Conservation (phyloP, 768 basidiomycete genomes). For the Lanmaoa pseudosensibilis region DNA sequence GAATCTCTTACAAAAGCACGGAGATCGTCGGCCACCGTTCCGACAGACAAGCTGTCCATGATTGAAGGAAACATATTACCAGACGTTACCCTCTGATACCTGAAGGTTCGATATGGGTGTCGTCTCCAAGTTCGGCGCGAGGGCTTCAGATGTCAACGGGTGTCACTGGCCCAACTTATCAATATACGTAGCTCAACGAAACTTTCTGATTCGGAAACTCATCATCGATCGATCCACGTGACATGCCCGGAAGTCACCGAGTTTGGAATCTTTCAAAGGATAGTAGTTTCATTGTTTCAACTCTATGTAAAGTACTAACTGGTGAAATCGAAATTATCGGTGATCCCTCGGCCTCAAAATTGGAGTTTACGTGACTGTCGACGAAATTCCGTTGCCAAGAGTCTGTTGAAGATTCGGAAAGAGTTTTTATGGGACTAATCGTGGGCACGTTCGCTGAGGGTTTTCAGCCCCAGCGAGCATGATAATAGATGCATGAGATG, state of each 20-base stretch:
- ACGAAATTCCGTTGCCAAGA: background rate
- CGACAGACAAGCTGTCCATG: background rate
- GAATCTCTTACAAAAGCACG: background rate
- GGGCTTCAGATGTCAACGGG: background rate
- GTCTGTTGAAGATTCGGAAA: background rate
- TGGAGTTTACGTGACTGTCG: background rate
- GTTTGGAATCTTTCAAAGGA: no score
- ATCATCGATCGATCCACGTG: background rate
- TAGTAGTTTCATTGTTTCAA: background rate
- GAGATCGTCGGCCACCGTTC: background rate
- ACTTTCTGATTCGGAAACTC: background rate
- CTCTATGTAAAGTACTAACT: no score
- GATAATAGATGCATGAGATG: no score
- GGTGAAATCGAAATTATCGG: background rate
- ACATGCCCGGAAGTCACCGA: no score
- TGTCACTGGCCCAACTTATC: no score
- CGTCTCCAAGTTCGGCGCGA: background rate
- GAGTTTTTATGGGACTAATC: no score
- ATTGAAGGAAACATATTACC: no score
- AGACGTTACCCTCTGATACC: no score
- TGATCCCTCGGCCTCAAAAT: background rate
- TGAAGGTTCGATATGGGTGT: background rate
- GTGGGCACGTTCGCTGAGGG: background rate
- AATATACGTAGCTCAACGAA: no score
- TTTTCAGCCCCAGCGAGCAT: conserved; percentile 1